Conservation (phyloP, 345 rosid species). For the Populus nigra region DNA sequence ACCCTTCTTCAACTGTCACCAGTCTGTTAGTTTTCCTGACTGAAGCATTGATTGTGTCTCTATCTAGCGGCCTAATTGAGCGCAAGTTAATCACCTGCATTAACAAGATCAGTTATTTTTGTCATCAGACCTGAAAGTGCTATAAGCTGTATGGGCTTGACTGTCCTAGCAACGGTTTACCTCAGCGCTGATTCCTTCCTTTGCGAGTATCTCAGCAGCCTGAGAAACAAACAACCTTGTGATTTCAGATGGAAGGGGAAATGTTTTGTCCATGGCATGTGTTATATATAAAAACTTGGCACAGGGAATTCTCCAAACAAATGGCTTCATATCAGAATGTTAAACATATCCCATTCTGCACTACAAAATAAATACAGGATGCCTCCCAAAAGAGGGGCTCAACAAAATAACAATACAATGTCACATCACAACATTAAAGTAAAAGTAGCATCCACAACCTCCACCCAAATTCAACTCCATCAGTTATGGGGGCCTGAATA, state of each 20-base stretch:
- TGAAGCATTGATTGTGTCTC: slow-evolving; percentile 76
- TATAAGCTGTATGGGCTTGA: not conserved
- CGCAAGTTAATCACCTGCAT: slow-evolving; percentile 79
- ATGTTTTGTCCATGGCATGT: not conserved
- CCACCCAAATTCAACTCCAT: not conserved
- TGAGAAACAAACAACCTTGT: slow-evolving; percentile 22
- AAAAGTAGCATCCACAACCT: not conserved
- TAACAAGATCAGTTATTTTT: not conserved
- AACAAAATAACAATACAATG: not conserved
- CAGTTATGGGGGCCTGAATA: not conserved
- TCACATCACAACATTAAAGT: not conserved
- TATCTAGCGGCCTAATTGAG: slow-evolving; percentile 83
- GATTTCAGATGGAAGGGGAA: not conserved
- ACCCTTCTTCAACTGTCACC: slow-evolving; percentile 93
- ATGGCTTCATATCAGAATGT: not conserved
- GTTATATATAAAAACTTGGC: not conserved
- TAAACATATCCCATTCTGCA: not conserved
- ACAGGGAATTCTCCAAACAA: not conserved
- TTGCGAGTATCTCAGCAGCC: slow-evolving; percentile 85
- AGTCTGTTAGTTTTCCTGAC: slow-evolving; percentile 94
- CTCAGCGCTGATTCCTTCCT: slow-evolving; percentile 89
- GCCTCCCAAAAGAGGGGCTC: not conserved
- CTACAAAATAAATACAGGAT: not conserved
- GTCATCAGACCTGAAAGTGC: not conserved
- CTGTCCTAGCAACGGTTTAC: slow-evolving; percentile 33